Evolutionary conservation across 176 grass and related monocot genomes (phyloP).

Genomic region (Rhynchospora breviuscula): DNA sequence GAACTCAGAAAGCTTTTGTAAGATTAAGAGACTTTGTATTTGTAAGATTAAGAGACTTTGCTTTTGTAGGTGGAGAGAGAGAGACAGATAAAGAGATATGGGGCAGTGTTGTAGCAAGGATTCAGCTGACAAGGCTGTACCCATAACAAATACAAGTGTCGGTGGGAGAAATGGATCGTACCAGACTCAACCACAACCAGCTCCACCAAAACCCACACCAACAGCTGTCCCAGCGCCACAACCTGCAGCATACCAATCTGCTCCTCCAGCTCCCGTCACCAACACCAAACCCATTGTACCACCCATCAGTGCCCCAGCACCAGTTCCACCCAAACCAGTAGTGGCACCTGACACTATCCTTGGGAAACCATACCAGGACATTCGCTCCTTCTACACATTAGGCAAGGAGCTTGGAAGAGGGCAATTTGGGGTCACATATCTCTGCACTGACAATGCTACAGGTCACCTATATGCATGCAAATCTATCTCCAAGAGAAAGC

Average conservation of each 20-base stretch:
- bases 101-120: constrained; percentile 56
- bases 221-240: constrained; percentile 38
- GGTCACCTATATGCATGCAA: constrained; percentile 89
- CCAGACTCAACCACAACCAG: constrained; percentile 29
- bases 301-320: constrained; percentile 35
- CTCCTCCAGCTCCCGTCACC: background rate
- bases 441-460: constrained; percentile 72
- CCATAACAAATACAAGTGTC: constrained; percentile 30
- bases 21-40: background rate
- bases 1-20: background rate
- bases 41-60: background rate
- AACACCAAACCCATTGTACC: constrained; percentile 11
- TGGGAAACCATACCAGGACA: constrained; percentile 58
- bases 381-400: constrained; percentile 56
- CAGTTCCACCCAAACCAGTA: constrained; percentile 28
- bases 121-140: constrained; percentile 38
- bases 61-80: background rate
- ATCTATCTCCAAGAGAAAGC: constrained; percentile 95
- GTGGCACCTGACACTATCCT: constrained; percentile 58
- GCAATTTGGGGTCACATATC: constrained; percentile 94
- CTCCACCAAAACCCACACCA: constrained; percentile 21
- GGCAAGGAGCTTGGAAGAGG: constrained; percentile 95
- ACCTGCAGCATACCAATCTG: constrained; percentile 26
- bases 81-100: constrained; percentile 37
- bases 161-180: constrained; percentile 51